Base-by-base conservation (phyloP, 192 early-diverging fungal genomes). In the Dimargaris cristalligena region DNA sequence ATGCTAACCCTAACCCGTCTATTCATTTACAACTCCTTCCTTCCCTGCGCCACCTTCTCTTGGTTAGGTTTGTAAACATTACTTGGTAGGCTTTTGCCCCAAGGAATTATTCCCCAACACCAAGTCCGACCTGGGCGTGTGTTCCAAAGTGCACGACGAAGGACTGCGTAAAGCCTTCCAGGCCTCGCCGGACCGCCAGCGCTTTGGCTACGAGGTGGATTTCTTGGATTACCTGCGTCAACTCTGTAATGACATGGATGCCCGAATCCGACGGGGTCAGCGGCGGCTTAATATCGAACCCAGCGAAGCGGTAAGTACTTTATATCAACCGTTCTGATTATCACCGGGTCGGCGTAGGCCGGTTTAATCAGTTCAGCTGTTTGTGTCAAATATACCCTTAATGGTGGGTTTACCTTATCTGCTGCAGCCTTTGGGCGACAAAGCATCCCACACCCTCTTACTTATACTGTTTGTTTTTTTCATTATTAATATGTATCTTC, bases 51-150 rank as follows among this genome's bases (percentile, higher is more conserved):
- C 38, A 16, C 38, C 38, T 16, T 41, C 16, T 16, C 16, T 41
- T 41, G 38, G 6, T 10, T 63, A 80, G 74, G 80, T 88, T 35
- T 88, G 86, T 65, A 88, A 86, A 55, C 72, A 88, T 63, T 81
- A 85, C 63, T 67, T 89, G 47, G 86, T 89, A n/a, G 80, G 80
- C 45, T 88, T 88, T 58, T 91, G 89, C 58, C 87, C 89, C 25
- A 76, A 80, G 56, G 78, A 80, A 52, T 71, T 87, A n/a, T 91
- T 91, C 69, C 82, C 81, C 59, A 91, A 91, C 68, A 91, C 89
- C 4, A 91, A 91, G 69, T 83, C 83, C 25, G 87, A 88, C 62
- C 76, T 89, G 63, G 84, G 83, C 70, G 74, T 73, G 2, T 91
- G 89, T 65, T 76, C 81, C 52, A 79, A 82, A 58, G 65, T 88